A percentile compares a stretch with the other conserved stretches of the same genome.
Evolutionary conservation across 2,329 filamentous ascomycete species (phyloP).

Genomic region (Akanthomyces dipterigenus): DNA sequence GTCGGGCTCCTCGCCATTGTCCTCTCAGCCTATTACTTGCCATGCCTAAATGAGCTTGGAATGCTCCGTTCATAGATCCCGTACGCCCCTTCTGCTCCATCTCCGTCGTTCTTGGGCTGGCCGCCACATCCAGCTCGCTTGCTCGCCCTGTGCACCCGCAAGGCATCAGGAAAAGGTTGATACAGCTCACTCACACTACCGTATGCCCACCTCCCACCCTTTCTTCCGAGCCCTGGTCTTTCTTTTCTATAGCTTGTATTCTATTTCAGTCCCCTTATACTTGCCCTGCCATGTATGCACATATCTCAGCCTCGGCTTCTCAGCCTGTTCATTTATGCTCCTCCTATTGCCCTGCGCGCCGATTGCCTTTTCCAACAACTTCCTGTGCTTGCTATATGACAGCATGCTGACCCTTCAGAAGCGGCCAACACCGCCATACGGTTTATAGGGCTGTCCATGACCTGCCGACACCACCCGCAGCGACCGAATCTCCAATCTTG

Average conservation of each 20-base stretch:
- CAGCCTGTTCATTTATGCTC: background rate
- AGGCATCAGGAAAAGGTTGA: constrained; percentile 18
- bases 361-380: background rate
- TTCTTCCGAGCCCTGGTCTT: constrained; percentile 4
- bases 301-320: background rate
- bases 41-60: constrained; percentile 15
- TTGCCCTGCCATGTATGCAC: background rate
- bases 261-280: background rate
- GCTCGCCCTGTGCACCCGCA: background rate
- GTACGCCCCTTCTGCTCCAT: constrained; percentile 14
- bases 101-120: constrained; percentile 26
- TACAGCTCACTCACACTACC: constrained; percentile 19
- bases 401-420: constrained; percentile 49
- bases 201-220: background rate
- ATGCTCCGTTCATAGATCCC: constrained; percentile 12
- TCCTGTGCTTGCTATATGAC: constrained; percentile 9
- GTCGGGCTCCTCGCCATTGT: background rate
- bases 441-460: constrained; percentile 46
- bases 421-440: constrained; percentile 35
- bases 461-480: constrained; percentile 42
- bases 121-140: constrained; percentile 32
- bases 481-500: constrained; percentile 40
- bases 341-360: background rate
- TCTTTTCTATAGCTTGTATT: constrained; percentile 6
- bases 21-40: background rate